phyloP scores from a whole-genome alignment of 805 yeast genomes.

The Candida ovalis region DNA sequence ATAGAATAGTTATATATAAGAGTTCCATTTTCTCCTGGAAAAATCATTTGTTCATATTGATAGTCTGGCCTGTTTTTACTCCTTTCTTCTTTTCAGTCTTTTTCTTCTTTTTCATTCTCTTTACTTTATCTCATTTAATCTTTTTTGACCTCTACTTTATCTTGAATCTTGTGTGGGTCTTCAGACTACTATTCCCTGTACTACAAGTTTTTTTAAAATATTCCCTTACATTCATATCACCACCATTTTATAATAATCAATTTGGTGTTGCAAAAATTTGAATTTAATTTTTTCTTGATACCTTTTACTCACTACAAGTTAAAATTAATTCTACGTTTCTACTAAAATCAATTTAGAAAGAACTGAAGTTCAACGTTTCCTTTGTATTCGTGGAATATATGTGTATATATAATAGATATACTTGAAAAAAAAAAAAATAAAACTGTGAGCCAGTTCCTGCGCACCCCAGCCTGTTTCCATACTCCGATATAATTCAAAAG shows the following conservation, averaged over 20 bases:
- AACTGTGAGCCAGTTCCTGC: not conserved
- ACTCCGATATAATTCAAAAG: not conserved
- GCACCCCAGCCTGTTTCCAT: not conserved
- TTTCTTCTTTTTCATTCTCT: too few species aligned
- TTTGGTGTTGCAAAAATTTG: not conserved
- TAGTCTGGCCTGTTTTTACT: not conserved
- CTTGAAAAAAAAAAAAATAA: not conserved
- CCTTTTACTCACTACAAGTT: not conserved
- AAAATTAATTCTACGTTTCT: not conserved
- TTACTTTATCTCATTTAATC: too few species aligned
- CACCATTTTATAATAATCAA: not conserved
- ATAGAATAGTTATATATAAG: not conserved
- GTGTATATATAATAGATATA: not conserved
- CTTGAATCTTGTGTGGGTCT: too few species aligned
- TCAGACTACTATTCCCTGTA: not conserved
- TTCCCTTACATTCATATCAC: too few species aligned
- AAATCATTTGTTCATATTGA: not conserved
- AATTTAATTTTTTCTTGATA: not conserved
- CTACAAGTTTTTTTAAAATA: not conserved
- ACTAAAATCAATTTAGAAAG: not conserved
- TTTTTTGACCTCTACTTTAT: too few species aligned
- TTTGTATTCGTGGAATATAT: not conserved
- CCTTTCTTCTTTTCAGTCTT: too few species aligned
- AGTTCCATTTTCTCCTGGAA: not conserved
- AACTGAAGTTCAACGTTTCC: not conserved